Conservation (phyloP, 164 flowering plant species). For the Berberis thunbergii region DNA sequence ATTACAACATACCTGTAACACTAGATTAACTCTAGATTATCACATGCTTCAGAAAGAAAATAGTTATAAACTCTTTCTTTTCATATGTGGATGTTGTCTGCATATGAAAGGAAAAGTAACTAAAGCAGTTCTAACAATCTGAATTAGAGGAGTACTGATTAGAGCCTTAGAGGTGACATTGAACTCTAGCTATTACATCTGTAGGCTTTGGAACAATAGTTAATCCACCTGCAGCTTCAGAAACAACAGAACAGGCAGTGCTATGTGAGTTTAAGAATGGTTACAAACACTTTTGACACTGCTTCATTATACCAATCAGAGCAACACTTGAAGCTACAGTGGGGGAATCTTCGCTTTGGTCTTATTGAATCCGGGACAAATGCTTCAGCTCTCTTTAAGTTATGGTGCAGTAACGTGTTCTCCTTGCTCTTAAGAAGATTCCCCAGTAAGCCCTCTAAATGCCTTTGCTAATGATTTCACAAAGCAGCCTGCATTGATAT, state of each 20-base stretch:
- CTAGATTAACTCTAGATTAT: too few relatives aligned
- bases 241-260: neutral
- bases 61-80: too few relatives aligned
- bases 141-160: too few relatives aligned
- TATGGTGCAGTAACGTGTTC: slow-evolving; percentile 19
- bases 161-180: neutral
- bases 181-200: slow-evolving; percentile 4
- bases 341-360: slow-evolving; percentile 18
- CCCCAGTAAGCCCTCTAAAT: slow-evolving; percentile 14
- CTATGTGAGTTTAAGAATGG: slow-evolving; percentile 19
- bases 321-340: slow-evolving; percentile 20
- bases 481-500: neutral
- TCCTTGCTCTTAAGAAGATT: slow-evolving; percentile 23
- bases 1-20: too few relatives aligned
- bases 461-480: neutral
- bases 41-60: too few relatives aligned
- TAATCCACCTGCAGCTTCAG: slow-evolving; percentile 2
- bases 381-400: slow-evolving; percentile 25
- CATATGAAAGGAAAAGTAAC: too few relatives aligned
- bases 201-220: slow-evolving; percentile 22
- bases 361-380: slow-evolving; percentile 21
- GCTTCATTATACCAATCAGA: slow-evolving; percentile 16
- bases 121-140: too few relatives aligned
- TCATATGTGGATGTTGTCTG: too few relatives aligned
- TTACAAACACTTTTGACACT: slow-evolving; percentile 27